A percentile compares a stretch with the other conserved stretches of the same genome.
These are phyloP conservation scores for Cladosporium sp. DNA, from an alignment of 2,329 filamentous ascomycete species.

Conservation along the genomic window DNA sequence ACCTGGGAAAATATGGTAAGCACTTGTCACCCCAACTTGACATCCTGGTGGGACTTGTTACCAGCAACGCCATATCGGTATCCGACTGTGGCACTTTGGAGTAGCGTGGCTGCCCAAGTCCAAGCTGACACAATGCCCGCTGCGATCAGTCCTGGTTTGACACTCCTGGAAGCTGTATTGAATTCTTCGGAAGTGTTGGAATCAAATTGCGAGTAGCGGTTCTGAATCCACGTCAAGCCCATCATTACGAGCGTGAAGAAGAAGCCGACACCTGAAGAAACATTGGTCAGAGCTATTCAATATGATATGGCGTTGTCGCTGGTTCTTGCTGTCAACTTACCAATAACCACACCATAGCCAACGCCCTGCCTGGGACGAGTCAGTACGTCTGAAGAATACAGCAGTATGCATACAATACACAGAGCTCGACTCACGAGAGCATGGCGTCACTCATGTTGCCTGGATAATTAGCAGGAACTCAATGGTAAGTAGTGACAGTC, in stretches of 20 bases:
- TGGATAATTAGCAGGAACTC: neutral
- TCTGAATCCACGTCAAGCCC: conserved; percentile 22
- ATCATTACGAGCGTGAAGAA: conserved; percentile 55
- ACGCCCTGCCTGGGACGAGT: conserved; percentile 28
- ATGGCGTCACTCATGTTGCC: neutral
- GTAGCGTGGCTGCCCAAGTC: conserved; percentile 58
- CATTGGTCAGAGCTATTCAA: neutral
- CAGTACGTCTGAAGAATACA: neutral
- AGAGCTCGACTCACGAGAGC: neutral
- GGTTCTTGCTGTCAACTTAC: neutral
- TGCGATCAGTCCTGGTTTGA: conserved; percentile 81
- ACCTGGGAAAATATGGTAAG: neutral
- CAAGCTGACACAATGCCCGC: conserved; percentile 83
- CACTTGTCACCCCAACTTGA: neutral
- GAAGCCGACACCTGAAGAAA: conserved; percentile 53
- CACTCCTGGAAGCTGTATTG: conserved; percentile 76
- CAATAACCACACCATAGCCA: conserved; percentile 72
- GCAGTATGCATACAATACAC: neutral
- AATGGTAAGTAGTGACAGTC: neutral
- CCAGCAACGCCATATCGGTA: conserved; percentile 21
- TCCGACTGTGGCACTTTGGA: conserved; percentile 29
- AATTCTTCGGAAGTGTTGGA: conserved; percentile 85
- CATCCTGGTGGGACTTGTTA: neutral
- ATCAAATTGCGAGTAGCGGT: conserved; percentile 48
- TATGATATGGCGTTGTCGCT: too few relatives aligned